phyloP scores from a whole-genome alignment of 371 early-diverging fungal genomes.

The Mucor piriformis region DNA sequence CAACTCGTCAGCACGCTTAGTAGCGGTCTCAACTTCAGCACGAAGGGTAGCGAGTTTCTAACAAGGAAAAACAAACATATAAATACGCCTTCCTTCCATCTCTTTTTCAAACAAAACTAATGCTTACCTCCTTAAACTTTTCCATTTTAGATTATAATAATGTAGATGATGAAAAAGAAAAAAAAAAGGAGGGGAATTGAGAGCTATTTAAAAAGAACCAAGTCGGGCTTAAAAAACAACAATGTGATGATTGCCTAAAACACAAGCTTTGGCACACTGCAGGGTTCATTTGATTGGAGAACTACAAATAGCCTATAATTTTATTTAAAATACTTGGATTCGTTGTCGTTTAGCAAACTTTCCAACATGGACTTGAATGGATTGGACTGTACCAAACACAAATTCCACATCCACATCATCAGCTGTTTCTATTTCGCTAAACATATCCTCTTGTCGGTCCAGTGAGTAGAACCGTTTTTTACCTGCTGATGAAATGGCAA shows the following conservation, averaged over 20 bases:
- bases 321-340: neutral
- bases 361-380: neutral
- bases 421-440: no score
- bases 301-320: neutral
- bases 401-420: no score
- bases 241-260: conserved; percentile 26
- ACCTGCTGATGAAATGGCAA: neutral
- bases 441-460: no score
- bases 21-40: conserved; percentile 68
- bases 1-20: conserved; percentile 66
- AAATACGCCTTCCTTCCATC: neutral
- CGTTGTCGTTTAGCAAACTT: neutral
- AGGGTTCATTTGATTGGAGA: conserved; percentile 5
- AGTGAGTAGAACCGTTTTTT: neutral
- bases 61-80: neutral
- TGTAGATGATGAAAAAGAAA: conserved; percentile 13
- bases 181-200: neutral
- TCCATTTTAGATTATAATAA: conserved; percentile 30
- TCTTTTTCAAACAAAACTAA: neutral
- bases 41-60: conserved; percentile 76
- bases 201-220: neutral
- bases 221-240: conserved; percentile 19
- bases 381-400: neutral
- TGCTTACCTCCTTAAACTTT: conserved; percentile 41
- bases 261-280: conserved; percentile 11